These are phyloP conservation scores for Nigrospora osmanthi DNA, from an alignment of 2,329 filamentous ascomycete genomes.

Conservation along the genomic window DNA sequence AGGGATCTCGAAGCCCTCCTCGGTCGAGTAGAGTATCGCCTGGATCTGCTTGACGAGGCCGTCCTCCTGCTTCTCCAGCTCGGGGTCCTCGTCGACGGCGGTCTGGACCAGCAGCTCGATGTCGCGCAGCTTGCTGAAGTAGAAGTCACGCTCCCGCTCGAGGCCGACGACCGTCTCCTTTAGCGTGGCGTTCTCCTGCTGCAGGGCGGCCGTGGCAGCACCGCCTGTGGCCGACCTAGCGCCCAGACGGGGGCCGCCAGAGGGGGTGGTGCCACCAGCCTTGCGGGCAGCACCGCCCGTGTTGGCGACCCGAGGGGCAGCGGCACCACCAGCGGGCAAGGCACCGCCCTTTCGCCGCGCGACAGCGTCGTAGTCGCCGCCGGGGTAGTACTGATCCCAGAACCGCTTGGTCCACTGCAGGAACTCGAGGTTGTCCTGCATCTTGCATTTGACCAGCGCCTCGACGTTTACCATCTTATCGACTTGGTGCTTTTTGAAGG, in stretches of 20 bases:
- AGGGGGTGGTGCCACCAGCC: constrained; percentile 54
- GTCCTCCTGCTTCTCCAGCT: constrained; percentile 89
- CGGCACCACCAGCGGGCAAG: constrained; percentile 40
- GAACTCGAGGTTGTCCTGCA: constrained; percentile 99
- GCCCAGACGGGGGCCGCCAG: constrained; percentile 40
- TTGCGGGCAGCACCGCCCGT: constrained; percentile 42
- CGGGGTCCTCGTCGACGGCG: constrained; percentile 84
- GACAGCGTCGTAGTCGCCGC: constrained; percentile 92
- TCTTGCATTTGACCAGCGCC: constrained; percentile 91
- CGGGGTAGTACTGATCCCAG: constrained; percentile 98
- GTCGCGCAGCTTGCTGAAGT: constrained; percentile 96
- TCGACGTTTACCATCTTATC: constrained; percentile 88
- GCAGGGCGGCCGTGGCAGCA: constrained; percentile 62
- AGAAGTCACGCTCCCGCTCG: constrained; percentile 95
- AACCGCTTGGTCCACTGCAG: constrained; percentile 94
- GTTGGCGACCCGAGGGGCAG: constrained; percentile 27
- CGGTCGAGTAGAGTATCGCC: constrained; percentile 92
- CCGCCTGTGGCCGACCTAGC: constrained; percentile 31
- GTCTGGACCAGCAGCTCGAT: constrained; percentile 93
- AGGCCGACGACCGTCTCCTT: constrained; percentile 94
- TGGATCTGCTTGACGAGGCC: constrained; percentile 94
- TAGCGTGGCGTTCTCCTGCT: constrained; percentile 77
- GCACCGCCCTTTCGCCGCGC: constrained; percentile 68
- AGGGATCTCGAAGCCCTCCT: constrained; percentile 87
- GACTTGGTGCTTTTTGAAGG: constrained; percentile 78